phyloP scores from a whole-genome alignment of 208 protist genomes.

The Leishmania tarentolae region DNA sequence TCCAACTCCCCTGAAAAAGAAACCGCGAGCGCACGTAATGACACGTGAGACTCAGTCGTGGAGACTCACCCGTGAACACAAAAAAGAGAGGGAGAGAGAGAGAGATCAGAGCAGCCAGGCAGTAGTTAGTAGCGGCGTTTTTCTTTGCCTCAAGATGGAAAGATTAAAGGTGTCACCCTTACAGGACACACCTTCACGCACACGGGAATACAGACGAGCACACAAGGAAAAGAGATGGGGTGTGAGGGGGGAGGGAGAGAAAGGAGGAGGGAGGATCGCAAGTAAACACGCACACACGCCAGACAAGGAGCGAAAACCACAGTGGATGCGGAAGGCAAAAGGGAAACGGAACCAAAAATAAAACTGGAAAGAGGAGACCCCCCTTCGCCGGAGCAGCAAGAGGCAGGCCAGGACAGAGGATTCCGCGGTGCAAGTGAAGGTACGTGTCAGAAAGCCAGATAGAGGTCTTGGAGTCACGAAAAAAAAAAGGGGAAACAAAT shows the following conservation, averaged over 20 bases:
- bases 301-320: neutral
- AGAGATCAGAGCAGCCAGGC: neutral
- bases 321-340: too few species aligned
- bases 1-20: neutral
- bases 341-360: too few species aligned
- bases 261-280: neutral
- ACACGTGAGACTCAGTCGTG: neutral
- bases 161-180: too few species aligned
- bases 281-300: neutral
- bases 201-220: neutral
- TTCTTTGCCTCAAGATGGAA: too few species aligned
- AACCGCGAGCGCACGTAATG: neutral
- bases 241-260: neutral
- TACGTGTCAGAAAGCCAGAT: too few species aligned
- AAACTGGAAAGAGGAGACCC: too few species aligned
- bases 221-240: neutral
- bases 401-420: too few species aligned
- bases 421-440: too few species aligned
- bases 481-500: too few species aligned
- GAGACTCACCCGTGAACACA: neutral
- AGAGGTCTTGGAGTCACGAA: too few species aligned
- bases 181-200: neutral
- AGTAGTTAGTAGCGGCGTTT: neutral
- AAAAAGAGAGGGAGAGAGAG: neutral
- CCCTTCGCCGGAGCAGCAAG: too few species aligned